Evolutionary conservation across 306 rosid genomes (phyloP), one percentile per base, ranked within the genome.

Genomic region (Pyrus bretschneideri): DNA sequence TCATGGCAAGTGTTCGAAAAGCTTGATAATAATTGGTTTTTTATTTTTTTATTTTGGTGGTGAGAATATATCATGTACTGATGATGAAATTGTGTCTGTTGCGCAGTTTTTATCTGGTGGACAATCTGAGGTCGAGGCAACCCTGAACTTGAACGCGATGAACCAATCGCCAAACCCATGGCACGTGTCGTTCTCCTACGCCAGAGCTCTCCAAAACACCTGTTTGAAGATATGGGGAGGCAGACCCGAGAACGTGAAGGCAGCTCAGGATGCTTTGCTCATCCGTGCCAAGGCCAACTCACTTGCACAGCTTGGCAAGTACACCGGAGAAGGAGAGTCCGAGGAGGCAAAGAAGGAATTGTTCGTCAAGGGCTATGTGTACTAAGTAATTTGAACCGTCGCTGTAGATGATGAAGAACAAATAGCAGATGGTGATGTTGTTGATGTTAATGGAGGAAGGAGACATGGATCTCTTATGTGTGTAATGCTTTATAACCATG

Each of bases 151-250:
- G 89, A 94, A 94, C 23, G 97, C 97, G 18, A 89, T 87, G 88
- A 87, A 89, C 91, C 88, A 85, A 83, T 79, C 85, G 29, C 59
- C 93, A 38, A 85, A 90, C 91, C 98, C 97, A 49, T 94, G 98
- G 98, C 98, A 92, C 8, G 97, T 94, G 86, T 92, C 98, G 0
- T 94, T 94, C 93, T 94, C 98, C 40, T 94, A 90, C 29, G 98
- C 97, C 29, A 91, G 98, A 86, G 98, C 98, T 35, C 97, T 94
- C 69, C 97, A 92, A 84, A 94, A 94, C 91, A 92, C 97, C 2
- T 67, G 83, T 86, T 78, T 94, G 90, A 92, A 94, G 89, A 89
- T 90, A 72, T 94, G 98, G 98, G 97, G 92, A 64, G 98, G 98
- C 54, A 82, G 89, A 46, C 88, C 91, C 0, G 98, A 94, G 87